These are phyloP conservation scores for Aphanomyces cochlioides DNA, from an alignment of 352 stramenopile species.

Conservation along the genomic window DNA sequence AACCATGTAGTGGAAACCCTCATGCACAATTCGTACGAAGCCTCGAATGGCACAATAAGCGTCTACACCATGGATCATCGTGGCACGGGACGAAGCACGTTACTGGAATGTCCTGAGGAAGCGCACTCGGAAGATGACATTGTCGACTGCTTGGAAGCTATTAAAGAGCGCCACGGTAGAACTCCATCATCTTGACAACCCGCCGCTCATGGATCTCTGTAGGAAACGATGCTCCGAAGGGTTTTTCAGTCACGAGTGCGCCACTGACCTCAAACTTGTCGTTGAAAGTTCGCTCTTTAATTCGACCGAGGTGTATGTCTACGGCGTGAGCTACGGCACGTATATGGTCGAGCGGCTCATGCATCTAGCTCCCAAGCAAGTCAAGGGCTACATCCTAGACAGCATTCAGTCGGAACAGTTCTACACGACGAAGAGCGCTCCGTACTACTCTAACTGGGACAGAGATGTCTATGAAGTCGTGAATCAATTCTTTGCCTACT, in stretches of 20 bases:
- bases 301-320: constrained; percentile 40
- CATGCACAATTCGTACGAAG: constrained; percentile 35
- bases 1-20: constrained; percentile 36
- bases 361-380: constrained; percentile 37
- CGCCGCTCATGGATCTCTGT: constrained; percentile 3
- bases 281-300: background rate
- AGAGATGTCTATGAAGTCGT: constrained; percentile 48
- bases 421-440: constrained; percentile 33
- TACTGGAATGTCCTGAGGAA: constrained; percentile 37
- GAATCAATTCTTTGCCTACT: constrained; percentile 35
- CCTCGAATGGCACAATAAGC: constrained; percentile 38
- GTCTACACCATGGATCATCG: constrained; percentile 58
- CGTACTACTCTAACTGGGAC: constrained; percentile 70
- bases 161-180: constrained; percentile 33
- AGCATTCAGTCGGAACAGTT: constrained; percentile 34
- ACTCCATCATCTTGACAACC: too few relatives aligned
- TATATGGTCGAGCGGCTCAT: constrained; percentile 47
- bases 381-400: constrained; percentile 50
- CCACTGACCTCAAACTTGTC: background rate
- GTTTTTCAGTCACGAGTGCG: constrained; percentile 49
- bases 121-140: constrained; percentile 15
- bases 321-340: constrained; percentile 56
- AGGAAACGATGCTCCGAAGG: constrained; percentile 30
- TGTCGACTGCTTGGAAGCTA: background rate
- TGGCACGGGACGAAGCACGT: constrained; percentile 43